A percentile compares a stretch with the other conserved stretches of the same genome.
These are phyloP conservation scores for Yamadazyma oceani DNA, from an alignment of 1,139 yeast species.

Conservation along the genomic window DNA sequence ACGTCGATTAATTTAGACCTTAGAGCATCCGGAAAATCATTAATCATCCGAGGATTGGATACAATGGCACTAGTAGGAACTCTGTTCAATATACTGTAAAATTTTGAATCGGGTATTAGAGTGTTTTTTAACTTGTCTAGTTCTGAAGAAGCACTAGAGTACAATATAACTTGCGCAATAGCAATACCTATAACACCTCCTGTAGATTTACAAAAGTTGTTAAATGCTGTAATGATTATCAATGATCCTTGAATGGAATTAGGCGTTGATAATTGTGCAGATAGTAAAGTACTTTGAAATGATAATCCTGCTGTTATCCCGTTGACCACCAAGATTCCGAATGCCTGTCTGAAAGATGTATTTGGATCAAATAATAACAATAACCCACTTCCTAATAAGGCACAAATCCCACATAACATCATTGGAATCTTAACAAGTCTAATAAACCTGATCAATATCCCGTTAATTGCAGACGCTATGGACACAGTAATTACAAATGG, in stretches of 20 bases:
- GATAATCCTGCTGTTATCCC: conserved; percentile 58
- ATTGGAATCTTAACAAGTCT: conserved; percentile 50
- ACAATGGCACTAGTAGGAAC: conserved; percentile 23
- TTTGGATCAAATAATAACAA: conserved; percentile 38
- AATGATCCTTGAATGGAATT: conserved; percentile 47
- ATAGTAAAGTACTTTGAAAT: conserved; percentile 52
- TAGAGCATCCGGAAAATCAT: conserved; percentile 24
- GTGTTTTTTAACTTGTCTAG: conserved; percentile 17
- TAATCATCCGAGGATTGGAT: conserved; percentile 30
- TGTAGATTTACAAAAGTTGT: conserved; percentile 46
- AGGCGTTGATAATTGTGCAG: conserved; percentile 59
- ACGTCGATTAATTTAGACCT: conserved; percentile 25
- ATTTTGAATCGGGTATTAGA: conserved; percentile 17
- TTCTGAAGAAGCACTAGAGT: conserved; percentile 25
- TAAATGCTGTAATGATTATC: conserved; percentile 48
- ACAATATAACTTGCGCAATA: conserved; percentile 49
- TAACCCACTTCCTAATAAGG: conserved; percentile 55
- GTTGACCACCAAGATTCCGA: conserved; percentile 54
- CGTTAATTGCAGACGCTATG: conserved; percentile 45
- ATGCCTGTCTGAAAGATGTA: conserved; percentile 36
- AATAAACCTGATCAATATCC: conserved; percentile 45
- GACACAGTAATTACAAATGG: conserved; percentile 57
- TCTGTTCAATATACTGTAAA: conserved; percentile 17
- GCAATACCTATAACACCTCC: conserved; percentile 52
- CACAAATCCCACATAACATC: conserved; percentile 41